These are phyloP conservation scores for Thelonectria discophora DNA, from an alignment of 2,329 filamentous ascomycete species.

Conservation along the genomic window DNA sequence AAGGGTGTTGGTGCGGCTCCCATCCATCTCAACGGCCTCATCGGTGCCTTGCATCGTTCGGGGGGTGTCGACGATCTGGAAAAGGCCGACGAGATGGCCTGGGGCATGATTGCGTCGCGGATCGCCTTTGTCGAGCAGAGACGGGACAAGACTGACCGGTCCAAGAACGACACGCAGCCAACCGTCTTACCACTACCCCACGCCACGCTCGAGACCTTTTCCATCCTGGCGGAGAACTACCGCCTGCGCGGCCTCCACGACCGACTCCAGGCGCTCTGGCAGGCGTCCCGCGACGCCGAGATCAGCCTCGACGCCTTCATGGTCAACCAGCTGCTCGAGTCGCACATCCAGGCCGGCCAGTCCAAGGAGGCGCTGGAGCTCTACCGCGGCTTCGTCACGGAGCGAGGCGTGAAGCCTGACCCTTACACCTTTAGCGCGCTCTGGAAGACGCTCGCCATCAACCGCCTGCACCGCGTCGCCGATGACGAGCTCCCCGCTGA, in stretches of 20 bases:
- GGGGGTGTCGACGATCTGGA: constrained; percentile 62
- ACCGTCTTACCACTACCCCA: constrained; percentile 53
- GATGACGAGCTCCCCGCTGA: constrained; percentile 44
- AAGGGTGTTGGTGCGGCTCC: constrained; percentile 73
- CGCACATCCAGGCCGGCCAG: constrained; percentile 68
- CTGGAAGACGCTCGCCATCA: constrained; percentile 67
- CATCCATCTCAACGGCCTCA: constrained; percentile 82
- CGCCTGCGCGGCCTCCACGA: constrained; percentile 66
- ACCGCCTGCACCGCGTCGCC: constrained; percentile 54
- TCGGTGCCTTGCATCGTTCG: constrained; percentile 79
- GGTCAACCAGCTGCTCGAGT: constrained; percentile 80
- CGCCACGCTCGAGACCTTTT: constrained; percentile 82
- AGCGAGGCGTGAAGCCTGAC: constrained; percentile 65
- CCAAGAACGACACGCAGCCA: constrained; percentile 6
- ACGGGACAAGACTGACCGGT: constrained; percentile 31
- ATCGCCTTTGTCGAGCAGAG: constrained; percentile 68
- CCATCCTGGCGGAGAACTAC: constrained; percentile 77
- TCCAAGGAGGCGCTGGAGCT: constrained; percentile 62
- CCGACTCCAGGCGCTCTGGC: constrained; percentile 68
- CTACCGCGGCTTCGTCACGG: constrained; percentile 62
- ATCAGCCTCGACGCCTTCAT: constrained; percentile 77
- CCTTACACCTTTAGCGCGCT: constrained; percentile 74
- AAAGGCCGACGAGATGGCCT: constrained; percentile 74
- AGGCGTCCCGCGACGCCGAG: constrained; percentile 68
- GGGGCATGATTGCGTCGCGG: constrained; percentile 78